These are phyloP conservation scores for Vicia faba DNA, from an alignment of 306 rosid species.

Conservation along the genomic window DNA sequence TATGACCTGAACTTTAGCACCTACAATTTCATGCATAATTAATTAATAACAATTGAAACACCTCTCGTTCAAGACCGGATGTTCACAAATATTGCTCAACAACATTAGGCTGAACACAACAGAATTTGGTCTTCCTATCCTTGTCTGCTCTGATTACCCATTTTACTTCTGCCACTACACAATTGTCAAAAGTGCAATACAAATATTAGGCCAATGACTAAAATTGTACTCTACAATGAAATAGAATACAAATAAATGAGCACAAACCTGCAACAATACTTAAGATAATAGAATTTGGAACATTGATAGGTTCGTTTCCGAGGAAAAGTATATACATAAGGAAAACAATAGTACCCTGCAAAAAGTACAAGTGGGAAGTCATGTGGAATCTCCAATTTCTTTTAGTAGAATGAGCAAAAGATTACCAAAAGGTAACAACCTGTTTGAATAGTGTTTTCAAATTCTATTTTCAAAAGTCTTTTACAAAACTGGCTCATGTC, in stretches of 20 bases:
- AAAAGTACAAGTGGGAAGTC: slow-evolving; percentile 9
- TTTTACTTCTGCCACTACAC: slow-evolving; percentile 61
- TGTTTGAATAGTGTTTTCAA: neutral
- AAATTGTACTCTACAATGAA: neutral
- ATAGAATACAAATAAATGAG: slow-evolving; percentile 12
- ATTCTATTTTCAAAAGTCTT: neutral
- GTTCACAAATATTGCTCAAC: slow-evolving; percentile 70
- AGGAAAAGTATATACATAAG: no score
- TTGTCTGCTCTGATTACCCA: slow-evolving; percentile 68
- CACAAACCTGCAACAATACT: slow-evolving; percentile 20
- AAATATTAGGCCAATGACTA: neutral
- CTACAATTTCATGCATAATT: no score
- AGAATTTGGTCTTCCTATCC: slow-evolving; percentile 69
- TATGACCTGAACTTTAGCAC: no score
- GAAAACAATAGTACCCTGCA: no score
- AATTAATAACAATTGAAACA: no score
- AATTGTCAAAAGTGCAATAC: slow-evolving; percentile 10
- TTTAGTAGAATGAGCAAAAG: neutral
- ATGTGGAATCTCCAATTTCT: neutral
- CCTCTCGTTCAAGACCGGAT: slow-evolving; percentile 67
- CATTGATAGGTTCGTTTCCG: neutral
- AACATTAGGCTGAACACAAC: slow-evolving; percentile 66
- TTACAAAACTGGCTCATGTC: neutral
- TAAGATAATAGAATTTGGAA: neutral
- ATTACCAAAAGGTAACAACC: neutral